Base-by-base conservation (phyloP, 2,329 filamentous ascomycete species). In the Scedosporium aurantiacum region DNA sequence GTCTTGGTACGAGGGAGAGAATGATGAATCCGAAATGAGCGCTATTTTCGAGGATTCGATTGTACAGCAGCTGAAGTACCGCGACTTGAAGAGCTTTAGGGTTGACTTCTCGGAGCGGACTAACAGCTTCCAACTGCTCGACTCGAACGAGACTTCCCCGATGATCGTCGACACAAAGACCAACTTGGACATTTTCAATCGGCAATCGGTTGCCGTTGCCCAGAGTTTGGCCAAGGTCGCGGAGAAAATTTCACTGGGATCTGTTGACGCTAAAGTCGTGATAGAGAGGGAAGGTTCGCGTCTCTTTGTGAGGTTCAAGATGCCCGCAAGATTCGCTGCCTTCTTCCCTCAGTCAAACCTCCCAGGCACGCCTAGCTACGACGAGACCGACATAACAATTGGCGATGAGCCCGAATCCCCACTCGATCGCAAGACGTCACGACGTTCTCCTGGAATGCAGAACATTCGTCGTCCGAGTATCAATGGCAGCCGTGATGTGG, bases 251-350 rank as follows among this genome's bases (percentile, higher is more conserved):
- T 25, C 18, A 4, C 23, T n/a, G 12, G 59, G 27, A n/a, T 25
- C 52, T 18, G 12, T 23, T 7, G 50, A 69, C 43, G 70, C 72
- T 65, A 71, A 70, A 41, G 71, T 73, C 64, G 63, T 67, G 50
- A 63, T 73, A 40, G 64, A 59, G 8, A 65, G 69, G 54, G 65
- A 70, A 54, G 67, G 68, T 45, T 70, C 66, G 47, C 67, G 70
- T 61, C 68, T 74, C 43, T 64, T 73, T 61, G 72, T 74, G 63
- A 67, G 71, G 70, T 74, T 74, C 73, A 74, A 74, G 72, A 52
- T 74, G 60, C 70, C 73, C 59, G 63, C 66, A 23, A 62, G 71
- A 61, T 69, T 69, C 60, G 67, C 69, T 27, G 60, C 66, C 41
- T 61, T 72, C 50, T 73, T 74, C 60, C 69, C 71, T 12, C 52